Evolutionary conservation across 31 red algal genomes (phyloP), one percentile per base, ranked within the genome.

Genomic region (Endocladia muricata): DNA sequence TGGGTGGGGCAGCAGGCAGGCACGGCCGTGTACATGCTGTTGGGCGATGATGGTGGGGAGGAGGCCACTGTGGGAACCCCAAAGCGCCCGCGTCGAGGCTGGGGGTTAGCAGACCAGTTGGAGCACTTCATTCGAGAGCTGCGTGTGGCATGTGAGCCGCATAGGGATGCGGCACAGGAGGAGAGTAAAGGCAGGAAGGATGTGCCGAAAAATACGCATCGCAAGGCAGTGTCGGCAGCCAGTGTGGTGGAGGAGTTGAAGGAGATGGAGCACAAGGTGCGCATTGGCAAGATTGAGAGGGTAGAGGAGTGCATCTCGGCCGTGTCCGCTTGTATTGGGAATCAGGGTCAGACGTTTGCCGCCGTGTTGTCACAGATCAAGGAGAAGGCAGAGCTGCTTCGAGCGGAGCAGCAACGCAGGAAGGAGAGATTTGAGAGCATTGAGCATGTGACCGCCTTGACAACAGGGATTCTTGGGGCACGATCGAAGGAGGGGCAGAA

Each of bases 161-260:
- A 47, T 49, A 37, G 68, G 19, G 68, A 72, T 31, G 68, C 68
- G 17, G 34, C 68, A 1, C 68, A 72, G 31, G 68, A 48, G 41
- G 68, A 72, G 35, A 72, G 68, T 21, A 42, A 21, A 19, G 19
- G 51, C 15, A 44, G 31, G 68, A 72, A 48, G 33, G 68, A 44
- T 66, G 57, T 79, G 40, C 61, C 30, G 36, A 87, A 76, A 74
- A 87, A 13, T 59, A 78, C 43, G 36, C 22, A 73, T 70, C 23
- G n/a, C 42, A 41, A 62, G 48, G 41, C 63, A 3, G 68, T 72
- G 34, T 72, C 64, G 9, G 61, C 74, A n/a, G n/a, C 62, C 25
- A 63, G 41, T 41, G 65, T 69, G 3, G 74, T 76, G 15, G 39
- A 57, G 15, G 22, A 76, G 35, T 41, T 87, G 4, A 72, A 49